Percentiles rank a stretch among this genome's conserved stretches.
These are phyloP conservation scores for Fusarium nisikadoi DNA, from an alignment of 2,329 filamentous ascomycete species.

Conservation along the genomic window DNA sequence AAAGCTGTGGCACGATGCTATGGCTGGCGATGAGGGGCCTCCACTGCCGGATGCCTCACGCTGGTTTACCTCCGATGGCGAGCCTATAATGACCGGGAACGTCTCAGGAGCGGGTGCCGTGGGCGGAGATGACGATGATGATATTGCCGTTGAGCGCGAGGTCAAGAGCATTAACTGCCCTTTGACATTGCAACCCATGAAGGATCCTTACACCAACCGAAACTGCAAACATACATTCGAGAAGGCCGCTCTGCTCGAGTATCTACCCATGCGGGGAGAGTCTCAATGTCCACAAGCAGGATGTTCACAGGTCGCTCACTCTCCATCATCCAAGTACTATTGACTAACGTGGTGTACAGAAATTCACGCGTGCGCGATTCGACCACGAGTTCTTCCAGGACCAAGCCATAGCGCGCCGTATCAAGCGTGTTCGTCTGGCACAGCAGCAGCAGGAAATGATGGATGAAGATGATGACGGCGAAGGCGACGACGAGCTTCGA, in stretches of 20 bases:
- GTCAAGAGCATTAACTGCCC: slow-evolving; percentile 76
- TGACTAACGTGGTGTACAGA: slow-evolving; percentile 48
- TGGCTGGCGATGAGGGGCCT: slow-evolving; percentile 60
- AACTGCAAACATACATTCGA: slow-evolving; percentile 81
- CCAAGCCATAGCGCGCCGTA: slow-evolving; percentile 65
- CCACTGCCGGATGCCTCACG: slow-evolving; percentile 62
- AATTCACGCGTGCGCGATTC: slow-evolving; percentile 54
- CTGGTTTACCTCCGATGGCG: slow-evolving; percentile 63
- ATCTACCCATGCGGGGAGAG: slow-evolving; percentile 55
- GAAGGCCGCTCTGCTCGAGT: slow-evolving; percentile 69
- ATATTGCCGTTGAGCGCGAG: slow-evolving; percentile 73
- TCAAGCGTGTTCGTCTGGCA: slow-evolving; percentile 63
- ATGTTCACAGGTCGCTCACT: slow-evolving; percentile 63
- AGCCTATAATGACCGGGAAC: slow-evolving; percentile 52
- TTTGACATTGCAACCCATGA: slow-evolving; percentile 71
- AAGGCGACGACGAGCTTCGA: slow-evolving; percentile 40
- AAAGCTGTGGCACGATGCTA: slow-evolving; percentile 65
- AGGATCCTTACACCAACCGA: slow-evolving; percentile 72
- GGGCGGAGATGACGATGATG: slow-evolving; percentile 70
- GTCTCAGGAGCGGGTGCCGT: slow-evolving; percentile 42
- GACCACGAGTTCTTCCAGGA: slow-evolving; percentile 66
- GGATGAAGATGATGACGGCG: slow-evolving; percentile 42
- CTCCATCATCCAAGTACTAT: not conserved
- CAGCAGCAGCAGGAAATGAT: slow-evolving; percentile 56
- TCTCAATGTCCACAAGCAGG: slow-evolving; percentile 73